A percentile compares a stretch with the other conserved stretches of the same genome.
Conservation (phyloP, 2,329 filamentous ascomycete genomes). For the Alternaria viburni region DNA sequence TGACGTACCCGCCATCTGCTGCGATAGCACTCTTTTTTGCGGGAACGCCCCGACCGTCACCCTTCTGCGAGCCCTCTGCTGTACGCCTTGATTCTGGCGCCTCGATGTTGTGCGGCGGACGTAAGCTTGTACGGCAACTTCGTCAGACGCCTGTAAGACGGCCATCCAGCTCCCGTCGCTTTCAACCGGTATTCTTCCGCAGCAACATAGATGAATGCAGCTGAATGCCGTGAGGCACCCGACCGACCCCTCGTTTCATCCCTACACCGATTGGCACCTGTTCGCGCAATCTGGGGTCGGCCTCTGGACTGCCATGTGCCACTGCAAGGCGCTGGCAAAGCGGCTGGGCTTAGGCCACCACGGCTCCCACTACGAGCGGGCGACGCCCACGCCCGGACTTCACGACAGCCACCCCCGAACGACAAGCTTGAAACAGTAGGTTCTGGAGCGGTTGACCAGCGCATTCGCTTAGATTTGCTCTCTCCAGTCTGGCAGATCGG, state of each 20-base stretch:
- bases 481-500: constrained; percentile 4
- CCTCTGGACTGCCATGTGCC: background rate
- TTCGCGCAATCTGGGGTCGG: constrained; percentile 22
- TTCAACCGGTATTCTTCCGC: constrained; percentile 41
- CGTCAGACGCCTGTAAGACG: constrained; percentile 8
- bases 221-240: constrained; percentile 16
- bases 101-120: constrained; percentile 1
- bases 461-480: constrained; percentile 4
- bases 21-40: constrained; percentile 2
- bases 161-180: constrained; percentile 19
- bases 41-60: background rate
- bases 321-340: constrained; percentile 7
- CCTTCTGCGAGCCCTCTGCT: background rate
- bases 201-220: constrained; percentile 28
- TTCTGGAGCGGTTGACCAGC: background rate
- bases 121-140: background rate
- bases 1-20: constrained; percentile 10
- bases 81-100: constrained; percentile 9
- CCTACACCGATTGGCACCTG: constrained; percentile 23
- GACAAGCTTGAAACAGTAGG: constrained; percentile 3
- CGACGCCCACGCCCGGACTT: constrained; percentile 10
- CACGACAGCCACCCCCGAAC: constrained; percentile 12
- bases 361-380: background rate
- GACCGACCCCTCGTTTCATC: constrained; percentile 27
- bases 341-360: background rate